These are phyloP conservation scores for Verticillium longisporum DNA, from an alignment of 2,329 filamentous ascomycete species.

Conservation along the genomic window DNA sequence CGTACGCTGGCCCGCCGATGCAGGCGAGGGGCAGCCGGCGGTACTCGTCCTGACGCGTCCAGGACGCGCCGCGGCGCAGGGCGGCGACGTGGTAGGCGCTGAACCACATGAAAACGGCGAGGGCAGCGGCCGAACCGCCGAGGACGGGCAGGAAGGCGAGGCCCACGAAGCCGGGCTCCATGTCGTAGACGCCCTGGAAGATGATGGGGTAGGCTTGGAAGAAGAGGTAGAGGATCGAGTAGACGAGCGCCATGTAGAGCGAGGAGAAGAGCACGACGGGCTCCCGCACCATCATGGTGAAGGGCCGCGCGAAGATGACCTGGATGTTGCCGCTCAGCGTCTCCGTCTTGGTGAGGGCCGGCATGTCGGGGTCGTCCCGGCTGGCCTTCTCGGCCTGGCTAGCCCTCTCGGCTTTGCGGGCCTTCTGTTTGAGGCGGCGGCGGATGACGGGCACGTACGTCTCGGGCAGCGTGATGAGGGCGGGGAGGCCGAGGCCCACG, in stretches of 20 bases:
- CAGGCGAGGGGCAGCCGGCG: slow-evolving; percentile 38
- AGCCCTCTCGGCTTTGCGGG: background rate
- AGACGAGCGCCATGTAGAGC: slow-evolving; percentile 64
- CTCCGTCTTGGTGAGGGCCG: slow-evolving; percentile 44
- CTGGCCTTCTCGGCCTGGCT: background rate
- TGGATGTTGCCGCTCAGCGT: slow-evolving; percentile 52
- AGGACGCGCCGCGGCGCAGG: slow-evolving; percentile 16
- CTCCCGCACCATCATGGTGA: slow-evolving; percentile 67
- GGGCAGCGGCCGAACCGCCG: slow-evolving; percentile 15
- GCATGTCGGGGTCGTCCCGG: slow-evolving; percentile 24
- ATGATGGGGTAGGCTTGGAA: slow-evolving; percentile 71
- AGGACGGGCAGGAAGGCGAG: slow-evolving; percentile 56
- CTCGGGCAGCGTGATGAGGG: slow-evolving; percentile 47
- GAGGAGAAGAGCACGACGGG: slow-evolving; percentile 66
- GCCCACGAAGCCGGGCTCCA: slow-evolving; percentile 58
- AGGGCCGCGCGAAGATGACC: slow-evolving; percentile 61
- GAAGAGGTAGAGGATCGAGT: slow-evolving; percentile 62
- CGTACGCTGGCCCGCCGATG: slow-evolving; percentile 54
- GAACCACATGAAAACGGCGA: slow-evolving; percentile 17
- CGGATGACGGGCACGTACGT: slow-evolving; percentile 55
- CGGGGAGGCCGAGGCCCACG: slow-evolving; percentile 43
- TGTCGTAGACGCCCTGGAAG: slow-evolving; percentile 55
- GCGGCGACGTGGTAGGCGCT: slow-evolving; percentile 20
- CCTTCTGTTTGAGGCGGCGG: slow-evolving; percentile 49
- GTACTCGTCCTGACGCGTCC: slow-evolving; percentile 22